Base-by-base conservation (phyloP, 805 yeast species). In the Ogataea dorogensis region DNA sequence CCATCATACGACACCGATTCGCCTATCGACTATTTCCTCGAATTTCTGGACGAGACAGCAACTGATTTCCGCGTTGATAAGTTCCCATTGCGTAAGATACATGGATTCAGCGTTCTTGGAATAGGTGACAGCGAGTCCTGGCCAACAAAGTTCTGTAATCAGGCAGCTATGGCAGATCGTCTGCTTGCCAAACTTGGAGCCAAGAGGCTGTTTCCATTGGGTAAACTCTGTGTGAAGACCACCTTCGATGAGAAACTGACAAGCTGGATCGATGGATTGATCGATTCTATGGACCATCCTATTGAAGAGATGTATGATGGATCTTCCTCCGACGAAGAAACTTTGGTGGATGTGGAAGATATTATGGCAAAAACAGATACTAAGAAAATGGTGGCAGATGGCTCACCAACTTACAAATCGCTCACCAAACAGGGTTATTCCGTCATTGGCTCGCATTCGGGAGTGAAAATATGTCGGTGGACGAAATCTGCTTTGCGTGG, bases 391-490 rank as follows among this genome's bases (percentile, higher is more conserved):
- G 95, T 88, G 28, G 86, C 95, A 3, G 75, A 81, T 47, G 80
- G 83, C 46, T 85, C 95, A 1, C 96, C 96, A 17, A 88, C 97
- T 1, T 88, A 68, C 60, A 85, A 84, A 44, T 80, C 93, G 6
- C 68, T 88, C 36, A 89, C 96, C 0, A 88, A 88, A 52, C 97
- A 88, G 63, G 97, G 97, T 1, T 88, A 88, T 51, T 84, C 94
- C 0, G 79, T 88, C 44, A 95, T 88, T 25, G 97, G 97, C 4
- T 79, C 94, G 0, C 97, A 88, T 52, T 86, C 96, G 0, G 97
- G 97, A 22, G 97, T 88, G 29, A 88, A 88, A 57, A 86, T 89
- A 18, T 88, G 97, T 54, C 76, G 97, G 53, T 88, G 97, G 97
- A 89, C 97, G 0, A 89, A 89, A 55, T 83, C 93, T 40, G 97